Evolutionary conservation across 352 stramenopile species (phyloP), one percentile per base, ranked within the genome.

Genomic region (Pythium plurisporium): DNA sequence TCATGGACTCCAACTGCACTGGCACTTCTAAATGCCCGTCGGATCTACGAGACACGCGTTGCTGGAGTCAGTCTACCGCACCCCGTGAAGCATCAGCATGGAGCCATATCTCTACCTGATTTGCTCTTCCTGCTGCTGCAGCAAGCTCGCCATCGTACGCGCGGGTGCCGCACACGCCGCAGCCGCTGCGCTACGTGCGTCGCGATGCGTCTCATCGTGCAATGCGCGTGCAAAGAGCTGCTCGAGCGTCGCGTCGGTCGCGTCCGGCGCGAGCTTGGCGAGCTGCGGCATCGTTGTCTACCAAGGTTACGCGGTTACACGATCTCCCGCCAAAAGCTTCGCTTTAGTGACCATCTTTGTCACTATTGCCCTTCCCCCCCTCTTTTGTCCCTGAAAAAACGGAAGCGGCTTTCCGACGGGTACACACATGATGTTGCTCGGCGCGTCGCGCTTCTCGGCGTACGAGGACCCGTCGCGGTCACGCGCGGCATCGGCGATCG

Each of bases 191-290:
- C 62, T 56, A 6, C 78, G 57, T 33, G 72, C 26, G 10, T 50
- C 26, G 1, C 55, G 30, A 17, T 56, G 40, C 4, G 53, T 65
- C 7, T 67, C 43, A 15, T 65, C 53, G 38, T 83, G 68, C 19
- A 89, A 70, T n/a, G 64, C 80, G n/a, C 72, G 72, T 3, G 76
- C 50, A 27, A 89, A 74, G 25, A 89, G 67, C 68, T 75, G 64
- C 43, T 81, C 74, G 9, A 67, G 76, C 36, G 70, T 76, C 53
- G 44, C 22, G 17, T 53, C 66, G 23, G 44, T 40, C 0, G 49
- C 50, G 26, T 49, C 29, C 34, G 72, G 55, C 26, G 26, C 46
- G 30, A 82, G 25, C 26, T 45, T 55, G 58, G 69, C 72, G 15
- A 86, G 56, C 42, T 47, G 62, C 40, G 76, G 72, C 73, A 86